Evolutionary conservation across 805 yeast genomes (phyloP).

Genomic region (Millerago galiae): DNA sequence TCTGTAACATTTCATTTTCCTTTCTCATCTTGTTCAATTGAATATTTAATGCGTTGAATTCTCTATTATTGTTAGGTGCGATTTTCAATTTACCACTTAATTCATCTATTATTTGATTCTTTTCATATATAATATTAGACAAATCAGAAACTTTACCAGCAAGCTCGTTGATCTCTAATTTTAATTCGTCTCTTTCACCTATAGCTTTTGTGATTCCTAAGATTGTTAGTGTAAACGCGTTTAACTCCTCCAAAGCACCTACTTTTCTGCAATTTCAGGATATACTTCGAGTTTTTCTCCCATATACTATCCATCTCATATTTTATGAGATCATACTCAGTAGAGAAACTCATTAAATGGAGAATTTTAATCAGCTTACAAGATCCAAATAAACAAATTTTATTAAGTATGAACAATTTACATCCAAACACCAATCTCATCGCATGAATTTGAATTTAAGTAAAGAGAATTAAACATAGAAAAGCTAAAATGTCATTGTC

Average conservation of each 20-base stretch:
- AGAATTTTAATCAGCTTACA: no score
- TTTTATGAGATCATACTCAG: conserved; percentile 1
- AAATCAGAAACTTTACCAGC: not conserved
- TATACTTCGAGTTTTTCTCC: conserved; percentile 1
- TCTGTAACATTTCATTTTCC: conserved; percentile 1
- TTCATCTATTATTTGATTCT: not conserved
- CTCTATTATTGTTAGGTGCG: not conserved
- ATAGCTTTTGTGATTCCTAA: not conserved
- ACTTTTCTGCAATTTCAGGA: conserved; percentile 2
- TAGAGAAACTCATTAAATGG: not conserved
- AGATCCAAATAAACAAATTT: no score
- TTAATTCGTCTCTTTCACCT: not conserved
- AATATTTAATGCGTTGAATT: conserved; percentile 6
- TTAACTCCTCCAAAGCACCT: not conserved
- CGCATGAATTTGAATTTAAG: no score
- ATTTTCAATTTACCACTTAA: not conserved
- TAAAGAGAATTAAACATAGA: no score
- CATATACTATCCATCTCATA: not conserved
- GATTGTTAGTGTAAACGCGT: not conserved
- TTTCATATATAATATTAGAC: not conserved
- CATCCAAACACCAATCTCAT: not conserved
- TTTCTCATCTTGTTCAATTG: conserved; percentile 1
- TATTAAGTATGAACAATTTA: no score
- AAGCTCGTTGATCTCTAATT: not conserved
- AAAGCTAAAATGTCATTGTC: conserved; percentile 6